phyloP scores from a whole-genome alignment of 192 early-diverging fungal genomes.

The Linnemannia schmuckeri region DNA sequence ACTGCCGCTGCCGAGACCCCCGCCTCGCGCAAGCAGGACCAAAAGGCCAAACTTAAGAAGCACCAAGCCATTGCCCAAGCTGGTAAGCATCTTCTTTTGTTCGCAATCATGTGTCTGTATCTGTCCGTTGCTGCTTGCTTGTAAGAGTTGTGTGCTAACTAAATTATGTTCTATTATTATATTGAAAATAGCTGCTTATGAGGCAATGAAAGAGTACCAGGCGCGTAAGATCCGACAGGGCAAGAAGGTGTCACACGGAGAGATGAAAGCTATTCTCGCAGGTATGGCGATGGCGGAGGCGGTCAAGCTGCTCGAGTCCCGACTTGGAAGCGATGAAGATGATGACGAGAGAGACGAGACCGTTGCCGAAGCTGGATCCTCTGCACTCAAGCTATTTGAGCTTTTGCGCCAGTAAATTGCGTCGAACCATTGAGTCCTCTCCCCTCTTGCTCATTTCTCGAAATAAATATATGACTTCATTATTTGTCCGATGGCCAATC shows the following conservation, averaged over 20 bases:
- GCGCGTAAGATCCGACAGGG: constrained; percentile 30
- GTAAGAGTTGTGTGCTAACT: neutral
- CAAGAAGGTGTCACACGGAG: constrained; percentile 43
- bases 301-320: constrained; percentile 43
- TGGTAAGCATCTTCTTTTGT: constrained; percentile 12
- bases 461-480: neutral
- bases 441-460: too few species aligned
- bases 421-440: neutral
- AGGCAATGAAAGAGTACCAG: constrained; percentile 42
- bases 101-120: neutral
- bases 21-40: constrained; percentile 1
- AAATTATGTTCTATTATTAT: neutral
- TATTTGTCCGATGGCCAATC: neutral
- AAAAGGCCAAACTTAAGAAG: constrained; percentile 9
- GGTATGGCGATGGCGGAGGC: constrained; percentile 52
- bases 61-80: constrained; percentile 45
- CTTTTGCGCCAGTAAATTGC: constrained; percentile 11
- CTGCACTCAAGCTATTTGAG: constrained; percentile 39
- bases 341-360: constrained; percentile 30
- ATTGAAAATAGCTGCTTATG: constrained; percentile 27
- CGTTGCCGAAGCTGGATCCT: constrained; percentile 39
- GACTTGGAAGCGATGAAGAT: neutral
- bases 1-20: neutral
- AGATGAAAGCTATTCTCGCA: constrained; percentile 46
- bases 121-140: neutral